Base-by-base conservation (phyloP, 352 stramenopile genomes). In the Chrysophaeum taylorii region DNA sequence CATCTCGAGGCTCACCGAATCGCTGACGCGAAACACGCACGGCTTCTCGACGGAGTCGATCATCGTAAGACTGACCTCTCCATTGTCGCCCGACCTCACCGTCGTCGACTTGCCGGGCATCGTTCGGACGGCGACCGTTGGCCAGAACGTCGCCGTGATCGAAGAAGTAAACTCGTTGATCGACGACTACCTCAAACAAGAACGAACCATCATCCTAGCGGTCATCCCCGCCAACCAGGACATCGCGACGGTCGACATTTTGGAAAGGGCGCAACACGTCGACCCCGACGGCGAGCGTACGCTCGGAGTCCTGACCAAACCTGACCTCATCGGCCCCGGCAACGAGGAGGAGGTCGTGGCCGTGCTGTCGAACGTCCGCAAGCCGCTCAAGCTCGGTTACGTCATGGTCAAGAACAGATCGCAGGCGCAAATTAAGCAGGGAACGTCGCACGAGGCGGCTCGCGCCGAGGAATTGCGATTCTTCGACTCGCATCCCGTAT, bases 231-330 rank as follows among this genome's bases (percentile, higher is more conserved):
- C 84, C 16, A 91, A 90, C 60, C 83, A 90, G 39, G 86, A 91
- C 60, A 84, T 92, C 69, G 84, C 89, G 53, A 92, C 88, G 60
- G 85, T 84, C 21, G 84, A 89, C 73, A 88, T 91, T 42, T 53
- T 92, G 33, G 82, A 89, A 70, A 75, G 79, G 12, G 85, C 86
- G 0, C 74, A 83, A 57, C 23, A 84, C 41, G 85, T 83, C 14
- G 87, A 93, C 73, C 77, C 82, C 2, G 70, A 77, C 5, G 87
- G 85, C 12, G 77, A 78, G 33, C 82, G 87, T 23, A 93, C 86
- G 0, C 89, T 93, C 69, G 85, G 84, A 0, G 85, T 93, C 4
- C 79, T 93, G 63, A 93, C 87, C 21, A 92, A 92, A 77, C 70
- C 89, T 21, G 87, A 93, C 71, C 75, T 91, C 31, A 85, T 93